Evolutionary conservation across 2,329 filamentous ascomycete species (phyloP), one percentile per base, ranked within the genome.

Genomic region (Aspergillus thermomutatus): DNA sequence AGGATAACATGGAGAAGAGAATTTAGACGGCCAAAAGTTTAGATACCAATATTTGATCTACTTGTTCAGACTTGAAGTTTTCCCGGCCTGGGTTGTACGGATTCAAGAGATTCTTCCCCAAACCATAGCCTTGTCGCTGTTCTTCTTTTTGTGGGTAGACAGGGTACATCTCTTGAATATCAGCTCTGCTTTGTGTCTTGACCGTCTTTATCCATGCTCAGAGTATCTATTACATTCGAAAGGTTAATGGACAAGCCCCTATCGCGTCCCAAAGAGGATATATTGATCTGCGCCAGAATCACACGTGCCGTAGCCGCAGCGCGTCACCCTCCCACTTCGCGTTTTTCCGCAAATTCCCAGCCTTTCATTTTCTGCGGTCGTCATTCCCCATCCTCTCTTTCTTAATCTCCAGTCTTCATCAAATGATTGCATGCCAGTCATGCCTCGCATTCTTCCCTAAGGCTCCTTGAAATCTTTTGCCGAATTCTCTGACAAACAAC

Each of bases 321-420:
- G 65, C 64, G 66, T 64, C 57, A 57, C 53, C 62, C 60, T 55
- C 66, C n/a, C n/a, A n/a, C n/a, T n/a, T 64, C 66, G 66, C 64
- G 63, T 58, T 51, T 54, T 52, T n/a, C 17, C 48, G 50, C 54
- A 52, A 56, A 48, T 56, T 50, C 57, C 63, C 63, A 60, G 55
- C 64, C 60, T 62, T 54, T 21, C 52, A 17, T 37, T 45, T 25
- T 46, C 45, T 53, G 49, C 37, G 52, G 52, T 55, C 54, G 31
- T 53, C 50, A 48, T 52, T 46, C 26, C 31, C 41, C 49, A 23
- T 54, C 40, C 31, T 54, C 52, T 55, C 45, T 34, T 37, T 23
- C 37, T 50, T 43, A 51, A 21, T 40, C 34, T n/a, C n/a, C n/a
- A n/a, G n/a, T n/a, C n/a, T 25, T 40, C 6, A 50, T 57, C 26